Evolutionary conservation across 352 stramenopile species (phyloP).

Genomic region (Phytopythium boreale): DNA sequence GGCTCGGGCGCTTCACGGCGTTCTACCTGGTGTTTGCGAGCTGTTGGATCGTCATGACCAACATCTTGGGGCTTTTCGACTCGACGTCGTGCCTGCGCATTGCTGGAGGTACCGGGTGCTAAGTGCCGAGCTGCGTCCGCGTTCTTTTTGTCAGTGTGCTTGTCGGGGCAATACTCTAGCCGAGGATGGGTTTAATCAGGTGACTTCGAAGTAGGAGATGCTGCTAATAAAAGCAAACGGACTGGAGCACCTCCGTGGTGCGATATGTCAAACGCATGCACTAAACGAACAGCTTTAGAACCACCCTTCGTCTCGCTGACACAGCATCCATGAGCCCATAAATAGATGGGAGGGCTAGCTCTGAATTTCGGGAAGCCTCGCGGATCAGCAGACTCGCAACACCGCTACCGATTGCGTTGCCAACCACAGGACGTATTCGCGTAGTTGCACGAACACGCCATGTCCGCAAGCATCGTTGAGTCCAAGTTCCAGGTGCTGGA

Average conservation of each 20-base stretch:
- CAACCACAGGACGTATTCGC: neutral
- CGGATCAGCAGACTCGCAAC: neutral
- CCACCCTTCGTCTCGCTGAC: too few species aligned
- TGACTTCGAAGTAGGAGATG: too few species aligned
- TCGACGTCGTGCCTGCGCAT: conserved; percentile 46
- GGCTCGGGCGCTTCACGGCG: conserved; percentile 31
- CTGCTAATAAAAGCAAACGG: too few species aligned
- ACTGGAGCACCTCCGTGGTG: too few species aligned
- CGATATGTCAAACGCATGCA: too few species aligned
- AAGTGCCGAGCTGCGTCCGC: neutral
- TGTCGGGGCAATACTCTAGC: too few species aligned
- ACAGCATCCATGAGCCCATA: neutral
- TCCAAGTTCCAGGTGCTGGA: conserved; percentile 65
- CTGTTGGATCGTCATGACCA: conserved; percentile 59
- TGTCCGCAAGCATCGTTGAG: conserved; percentile 67
- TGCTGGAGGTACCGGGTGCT: conserved; percentile 29
- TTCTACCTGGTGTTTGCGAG: conserved; percentile 44
- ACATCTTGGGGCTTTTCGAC: conserved; percentile 47
- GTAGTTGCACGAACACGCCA: conserved; percentile 5
- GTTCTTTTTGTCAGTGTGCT: neutral
- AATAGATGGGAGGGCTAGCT: neutral
- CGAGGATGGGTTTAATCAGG: too few species aligned
- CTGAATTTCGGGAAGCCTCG: neutral
- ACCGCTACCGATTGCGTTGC: neutral
- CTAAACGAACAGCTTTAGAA: too few species aligned